phyloP scores from a whole-genome alignment of 495 filamentous ascomycete genomes.

The Tuber aestivum region DNA sequence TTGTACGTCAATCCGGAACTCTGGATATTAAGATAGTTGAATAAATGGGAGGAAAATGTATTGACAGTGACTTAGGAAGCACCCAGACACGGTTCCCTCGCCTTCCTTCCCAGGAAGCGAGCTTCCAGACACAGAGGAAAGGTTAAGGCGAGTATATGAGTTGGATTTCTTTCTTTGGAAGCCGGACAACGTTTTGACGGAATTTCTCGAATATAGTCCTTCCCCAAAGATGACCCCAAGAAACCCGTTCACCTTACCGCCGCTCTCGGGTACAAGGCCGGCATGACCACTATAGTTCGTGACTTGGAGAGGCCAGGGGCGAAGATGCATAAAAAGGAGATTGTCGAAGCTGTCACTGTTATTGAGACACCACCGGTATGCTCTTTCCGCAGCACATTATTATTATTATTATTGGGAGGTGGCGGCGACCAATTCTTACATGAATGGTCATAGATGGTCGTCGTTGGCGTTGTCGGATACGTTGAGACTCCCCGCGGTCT shows the following conservation, averaged over 20 bases:
- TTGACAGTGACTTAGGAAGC: slow-evolving; percentile 53
- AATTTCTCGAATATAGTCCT: slow-evolving; percentile 47
- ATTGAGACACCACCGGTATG: slow-evolving; percentile 99
- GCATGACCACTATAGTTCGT: slow-evolving; percentile 99
- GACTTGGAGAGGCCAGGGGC: slow-evolving; percentile 98
- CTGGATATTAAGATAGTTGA: slow-evolving; percentile 1
- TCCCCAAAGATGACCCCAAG: slow-evolving; percentile 99
- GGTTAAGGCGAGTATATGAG: slow-evolving; percentile 80
- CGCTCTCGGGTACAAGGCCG: slow-evolving; percentile 99
- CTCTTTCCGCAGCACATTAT: slow-evolving; percentile 17
- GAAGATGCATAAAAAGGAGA: slow-evolving; percentile 99
- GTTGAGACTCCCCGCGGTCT: slow-evolving; percentile 99
- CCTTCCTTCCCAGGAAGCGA: slow-evolving; percentile 95
- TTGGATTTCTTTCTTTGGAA: slow-evolving; percentile 40
- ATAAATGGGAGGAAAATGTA: slow-evolving; percentile 5
- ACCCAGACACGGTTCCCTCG: slow-evolving; percentile 96
- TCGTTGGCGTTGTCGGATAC: slow-evolving; percentile 99
- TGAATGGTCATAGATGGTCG: slow-evolving; percentile 71
- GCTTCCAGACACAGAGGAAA: slow-evolving; percentile 93
- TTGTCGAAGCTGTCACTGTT: slow-evolving; percentile 97
- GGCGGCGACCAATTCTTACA: slow-evolving; percentile 53
- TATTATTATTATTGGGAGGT: slow-evolving; percentile 38
- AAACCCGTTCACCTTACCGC: slow-evolving; percentile 98
- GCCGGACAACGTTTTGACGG: slow-evolving; percentile 11
- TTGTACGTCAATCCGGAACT: slow-evolving; percentile 28